A percentile compares a stretch with the other conserved stretches of the same genome.
Evolutionary conservation across 805 yeast species (phyloP).

Genomic region (Hanseniaspora vineae): DNA sequence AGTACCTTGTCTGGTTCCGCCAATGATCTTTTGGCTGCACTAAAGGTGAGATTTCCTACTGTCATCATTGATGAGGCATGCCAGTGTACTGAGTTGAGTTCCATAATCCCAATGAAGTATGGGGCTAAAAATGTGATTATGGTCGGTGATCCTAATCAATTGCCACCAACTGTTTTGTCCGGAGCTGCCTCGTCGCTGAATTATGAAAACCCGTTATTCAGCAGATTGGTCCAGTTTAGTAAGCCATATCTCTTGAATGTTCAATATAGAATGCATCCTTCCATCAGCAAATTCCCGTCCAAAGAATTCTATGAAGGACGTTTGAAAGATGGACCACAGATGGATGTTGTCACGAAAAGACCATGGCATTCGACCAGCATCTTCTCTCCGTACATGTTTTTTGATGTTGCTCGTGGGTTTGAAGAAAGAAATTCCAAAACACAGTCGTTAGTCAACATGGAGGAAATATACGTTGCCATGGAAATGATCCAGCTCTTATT

Average conservation of each 20-base stretch:
- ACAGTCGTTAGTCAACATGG: constrained; percentile 54
- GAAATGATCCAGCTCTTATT: constrained; percentile 49
- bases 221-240: constrained; percentile 71
- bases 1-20: constrained; percentile 91
- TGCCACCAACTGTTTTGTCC: constrained; percentile 83
- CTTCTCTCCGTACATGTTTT: constrained; percentile 69
- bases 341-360: constrained; percentile 43
- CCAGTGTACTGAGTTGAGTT: constrained; percentile 89
- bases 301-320: constrained; percentile 62
- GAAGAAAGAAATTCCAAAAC: constrained; percentile 56
- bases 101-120: constrained; percentile 74
- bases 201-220: constrained; percentile 73
- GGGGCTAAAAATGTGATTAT: constrained; percentile 83
- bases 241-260: constrained; percentile 78
- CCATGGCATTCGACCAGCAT: constrained; percentile 59
- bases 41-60: constrained; percentile 58
- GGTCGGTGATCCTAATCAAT: constrained; percentile 93
- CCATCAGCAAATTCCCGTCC: constrained; percentile 78
- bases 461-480: constrained; percentile 63
- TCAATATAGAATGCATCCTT: constrained; percentile 96
- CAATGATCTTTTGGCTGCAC: constrained; percentile 43
- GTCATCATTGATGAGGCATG: constrained; percentile 89
- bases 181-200: constrained; percentile 79
- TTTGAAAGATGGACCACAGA: constrained; percentile 67
- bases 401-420: constrained; percentile 47